Evolutionary conservation across 2,329 filamentous ascomycete species (phyloP), one percentile per base, ranked within the genome.

Genomic region (Neopestalotiopsis rosae): DNA sequence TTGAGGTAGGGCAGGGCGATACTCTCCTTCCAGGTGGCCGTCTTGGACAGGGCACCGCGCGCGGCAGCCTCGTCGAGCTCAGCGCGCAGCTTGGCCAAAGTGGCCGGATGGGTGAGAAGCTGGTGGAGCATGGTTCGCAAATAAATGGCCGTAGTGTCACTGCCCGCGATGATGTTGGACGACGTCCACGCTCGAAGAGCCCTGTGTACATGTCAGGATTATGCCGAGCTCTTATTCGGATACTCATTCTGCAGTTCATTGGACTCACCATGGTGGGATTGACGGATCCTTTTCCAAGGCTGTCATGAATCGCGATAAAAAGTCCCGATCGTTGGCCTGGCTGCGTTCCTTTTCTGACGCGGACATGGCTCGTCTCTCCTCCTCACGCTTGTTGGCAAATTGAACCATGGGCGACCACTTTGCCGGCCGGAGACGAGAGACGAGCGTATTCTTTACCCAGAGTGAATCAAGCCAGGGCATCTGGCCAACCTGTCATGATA

Each of bases 391-490:
- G 24, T 28, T 28, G 24, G 24, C 24, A 28, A 28, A 28, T 28
- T 28, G 24, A 28, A 28, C 24, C 24, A 28, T 28, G 24, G 24
- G 24, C 24, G 24, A 28, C 24, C 24, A 28, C 24, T 28, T 28
- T 28, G 24, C 24, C 24, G 24, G 24, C 24, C 24, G 24, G 24
- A 40, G n/a, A 2, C 30, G 13, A 20, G 24, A 20, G 14, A 61
- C 30, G 5, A 61, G 14, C 24, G 58, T 14, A 34, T 61, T 61
- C 14, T 61, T 20, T 14, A 9, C 28, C 58, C 58, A 61, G 5
- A 61, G 30, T 12, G 24, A 24, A 34, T 61, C 58, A 32, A 61
- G 58, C 58, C 58, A 61, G 14, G 6, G 58, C 58, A 61, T 61
- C 30, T 61, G 58, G 6, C 14, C 28, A 14, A 24, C 28, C 58